Evolutionary conservation across 345 rosid genomes (phyloP), one percentile per base, ranked within the genome.

Genomic region (Anastatica hierochuntica): DNA sequence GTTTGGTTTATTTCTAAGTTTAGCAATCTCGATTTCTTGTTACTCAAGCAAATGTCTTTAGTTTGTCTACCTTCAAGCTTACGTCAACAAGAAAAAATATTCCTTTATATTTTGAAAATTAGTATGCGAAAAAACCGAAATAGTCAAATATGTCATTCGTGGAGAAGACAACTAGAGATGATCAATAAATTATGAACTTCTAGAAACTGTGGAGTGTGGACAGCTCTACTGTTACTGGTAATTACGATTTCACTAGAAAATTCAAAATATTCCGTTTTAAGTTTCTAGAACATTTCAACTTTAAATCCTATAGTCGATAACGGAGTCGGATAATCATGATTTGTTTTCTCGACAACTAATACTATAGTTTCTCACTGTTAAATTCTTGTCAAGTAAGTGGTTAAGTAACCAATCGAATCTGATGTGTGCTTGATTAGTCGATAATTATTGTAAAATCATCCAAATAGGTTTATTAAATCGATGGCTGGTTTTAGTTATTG

Each of bases 91-190:
- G 26, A 44, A 45, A 34, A 20, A 23, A 15, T 44, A 21, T 14
- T 31, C 52, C 2, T 26, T 15, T 16, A 3, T 14, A 12, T 31
- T 13, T 56, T 21, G 43, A 35, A 21, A 53, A 56, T 3, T 27
- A 29, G 16, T 41, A 38, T 4, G 21, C 1, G 64, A n/a, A n/a
- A 30, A 36, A 29, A 37, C 39, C 10, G 6, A 38, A 48, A n/a
- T 14, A 61, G 51, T 61, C 66, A 50, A 61, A 31, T 23, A 21
- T 61, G 57, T 34, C 59, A 16, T 58, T 24, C 37, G 37, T 58
- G 20, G 49, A 21, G 40, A 37, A 10, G 12, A 14, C 48, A 60
- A 18, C 7, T 35, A 16, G 15, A 38, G 6, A 24, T 8, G 19
- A 29, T 21, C 20, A 14, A 8, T 42, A 23, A 21, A 14, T 36